Percentiles rank a stretch among this genome's conserved stretches.
phyloP scores from a whole-genome alignment of 352 stramenopile genomes.

The Globisporangium viniferum region DNA sequence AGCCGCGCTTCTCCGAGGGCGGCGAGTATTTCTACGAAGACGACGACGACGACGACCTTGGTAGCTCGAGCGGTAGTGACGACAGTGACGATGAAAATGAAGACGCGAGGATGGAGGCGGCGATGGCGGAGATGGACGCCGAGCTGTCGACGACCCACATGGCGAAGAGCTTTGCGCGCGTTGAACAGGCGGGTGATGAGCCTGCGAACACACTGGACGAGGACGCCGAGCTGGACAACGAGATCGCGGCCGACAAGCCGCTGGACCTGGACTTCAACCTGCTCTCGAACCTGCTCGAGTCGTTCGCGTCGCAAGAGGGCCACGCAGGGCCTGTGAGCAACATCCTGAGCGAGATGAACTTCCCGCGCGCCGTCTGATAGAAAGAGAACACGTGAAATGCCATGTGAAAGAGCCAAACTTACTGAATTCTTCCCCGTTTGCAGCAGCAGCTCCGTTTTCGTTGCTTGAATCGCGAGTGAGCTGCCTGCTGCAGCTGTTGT shows the following conservation, averaged over 20 bases:
- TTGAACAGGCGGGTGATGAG: conserved; percentile 7
- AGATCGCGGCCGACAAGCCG: conserved; percentile 32
- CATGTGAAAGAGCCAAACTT: neutral
- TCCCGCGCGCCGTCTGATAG: conserved; percentile 11
- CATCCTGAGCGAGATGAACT: conserved; percentile 65
- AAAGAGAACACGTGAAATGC: neutral
- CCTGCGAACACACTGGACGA: neutral
- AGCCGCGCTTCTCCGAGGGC: conserved; percentile 13
- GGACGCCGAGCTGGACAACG: conserved; percentile 13
- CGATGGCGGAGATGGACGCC: conserved; percentile 77
- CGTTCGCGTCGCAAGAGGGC: conserved; percentile 74
- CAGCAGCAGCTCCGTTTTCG: neutral
- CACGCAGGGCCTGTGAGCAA: conserved; percentile 67
- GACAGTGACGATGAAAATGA: conserved; percentile 34
- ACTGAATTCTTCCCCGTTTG: neutral
- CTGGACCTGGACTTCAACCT: conserved; percentile 83
- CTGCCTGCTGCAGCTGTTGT: neutral
- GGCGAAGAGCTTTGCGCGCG: conserved; percentile 49
- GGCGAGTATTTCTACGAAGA: conserved; percentile 18
- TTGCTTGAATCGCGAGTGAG: neutral
- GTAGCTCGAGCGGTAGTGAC: conserved; percentile 23
- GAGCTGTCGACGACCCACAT: conserved; percentile 56
- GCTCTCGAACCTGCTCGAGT: conserved; percentile 80
- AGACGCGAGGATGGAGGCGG: conserved; percentile 40
- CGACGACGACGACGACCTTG: conserved; percentile 22